A percentile compares a stretch with the other conserved stretches of the same genome.
These are phyloP conservation scores for Iris pallida DNA, from an alignment of 116 monocot genomes.

Conservation along the genomic window DNA sequence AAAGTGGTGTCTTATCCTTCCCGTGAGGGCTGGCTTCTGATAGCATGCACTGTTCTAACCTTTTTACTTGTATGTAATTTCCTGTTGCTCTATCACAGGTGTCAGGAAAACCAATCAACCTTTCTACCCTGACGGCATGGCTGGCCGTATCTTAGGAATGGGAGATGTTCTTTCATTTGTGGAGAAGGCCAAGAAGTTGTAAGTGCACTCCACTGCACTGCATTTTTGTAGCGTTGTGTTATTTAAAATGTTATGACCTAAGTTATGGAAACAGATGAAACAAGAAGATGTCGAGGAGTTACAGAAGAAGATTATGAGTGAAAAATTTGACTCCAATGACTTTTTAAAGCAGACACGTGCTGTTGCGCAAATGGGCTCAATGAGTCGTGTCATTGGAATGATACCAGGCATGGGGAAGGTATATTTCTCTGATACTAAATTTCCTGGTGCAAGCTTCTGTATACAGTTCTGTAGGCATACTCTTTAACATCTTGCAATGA, in stretches of 20 bases:
- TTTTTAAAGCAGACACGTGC: constrained; percentile 81
- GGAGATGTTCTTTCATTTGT: constrained; percentile 87
- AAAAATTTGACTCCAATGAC: constrained; percentile 81
- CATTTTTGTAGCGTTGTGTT: neutral
- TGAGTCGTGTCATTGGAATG: constrained; percentile 79
- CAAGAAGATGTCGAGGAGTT: constrained; percentile 87
- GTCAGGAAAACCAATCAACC: constrained; percentile 82
- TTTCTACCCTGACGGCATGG: constrained; percentile 88
- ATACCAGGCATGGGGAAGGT: constrained; percentile 87
- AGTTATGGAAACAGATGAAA: constrained; percentile 41
- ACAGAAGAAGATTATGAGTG: constrained; percentile 83
- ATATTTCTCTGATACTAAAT: too few relatives aligned
- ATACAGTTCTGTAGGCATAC: too few relatives aligned
- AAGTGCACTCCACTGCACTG: constrained; percentile 13
- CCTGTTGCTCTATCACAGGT: constrained; percentile 49
- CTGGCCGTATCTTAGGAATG: constrained; percentile 78
- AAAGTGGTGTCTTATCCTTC: too few relatives aligned
- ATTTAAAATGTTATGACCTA: neutral
- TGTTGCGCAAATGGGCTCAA: constrained; percentile 81
- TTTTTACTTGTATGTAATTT: too few relatives aligned
- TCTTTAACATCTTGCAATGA: too few relatives aligned
- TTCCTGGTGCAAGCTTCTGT: too few relatives aligned
- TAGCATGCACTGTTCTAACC: too few relatives aligned
- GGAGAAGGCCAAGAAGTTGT: constrained; percentile 95
- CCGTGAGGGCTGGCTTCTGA: too few relatives aligned